Percentiles rank a stretch among this genome's conserved stretches.
Conservation (phyloP, 2,329 filamentous ascomycete genomes). For the Pseudogymnoascus sp. region DNA sequence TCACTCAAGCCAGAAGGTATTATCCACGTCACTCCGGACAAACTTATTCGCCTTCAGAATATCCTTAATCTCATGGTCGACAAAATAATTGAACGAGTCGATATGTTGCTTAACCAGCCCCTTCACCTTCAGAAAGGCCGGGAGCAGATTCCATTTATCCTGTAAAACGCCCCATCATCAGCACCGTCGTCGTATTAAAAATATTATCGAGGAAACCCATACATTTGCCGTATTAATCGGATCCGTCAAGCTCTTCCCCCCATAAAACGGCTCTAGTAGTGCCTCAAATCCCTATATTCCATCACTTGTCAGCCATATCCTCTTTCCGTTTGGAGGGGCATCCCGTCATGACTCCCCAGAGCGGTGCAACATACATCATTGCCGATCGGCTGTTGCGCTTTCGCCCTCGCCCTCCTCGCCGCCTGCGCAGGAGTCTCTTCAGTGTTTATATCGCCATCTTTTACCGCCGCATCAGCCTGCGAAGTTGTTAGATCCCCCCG, state of each 20-base stretch:
- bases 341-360: neutral
- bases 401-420: neutral
- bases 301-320: neutral
- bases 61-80: conserved; percentile 92
- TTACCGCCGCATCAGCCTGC: neutral
- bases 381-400: neutral
- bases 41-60: conserved; percentile 87
- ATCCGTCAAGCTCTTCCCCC: conserved; percentile 57
- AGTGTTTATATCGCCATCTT: neutral
- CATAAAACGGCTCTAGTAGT: conserved; percentile 61
- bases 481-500: neutral
- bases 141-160: conserved; percentile 95
- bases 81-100: conserved; percentile 97
- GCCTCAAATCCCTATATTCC: conserved; percentile 45
- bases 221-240: conserved; percentile 56
- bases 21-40: conserved; percentile 85
- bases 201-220: neutral
- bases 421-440: neutral
- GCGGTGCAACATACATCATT: neutral
- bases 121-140: conserved; percentile 97
- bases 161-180: conserved; percentile 39
- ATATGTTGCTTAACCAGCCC: conserved; percentile 78
- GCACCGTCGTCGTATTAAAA: conserved; percentile 14
- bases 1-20: conserved; percentile 78
- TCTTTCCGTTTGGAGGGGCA: neutral